phyloP scores from a whole-genome alignment of 2,329 filamentous ascomycete genomes.

The Cercospora citrullina region DNA sequence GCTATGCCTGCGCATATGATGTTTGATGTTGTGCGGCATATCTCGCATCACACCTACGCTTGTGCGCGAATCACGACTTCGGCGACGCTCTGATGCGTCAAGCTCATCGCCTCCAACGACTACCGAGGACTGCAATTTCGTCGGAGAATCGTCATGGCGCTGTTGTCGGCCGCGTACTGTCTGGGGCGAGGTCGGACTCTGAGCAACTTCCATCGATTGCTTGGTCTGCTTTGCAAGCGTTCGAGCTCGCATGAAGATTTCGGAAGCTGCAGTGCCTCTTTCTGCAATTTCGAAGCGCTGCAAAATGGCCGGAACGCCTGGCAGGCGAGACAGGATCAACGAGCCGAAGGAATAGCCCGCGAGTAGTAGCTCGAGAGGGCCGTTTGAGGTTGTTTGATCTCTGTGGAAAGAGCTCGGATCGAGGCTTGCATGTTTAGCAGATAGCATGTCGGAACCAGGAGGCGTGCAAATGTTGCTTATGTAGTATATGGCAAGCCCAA shows the following conservation, averaged over 20 bases:
- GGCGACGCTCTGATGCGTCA: conserved; percentile 40
- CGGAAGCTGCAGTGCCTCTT: conserved; percentile 60
- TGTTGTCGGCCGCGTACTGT: not conserved
- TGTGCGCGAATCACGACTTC: conserved; percentile 45
- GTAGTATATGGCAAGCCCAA: conserved; percentile 78
- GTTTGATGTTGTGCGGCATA: conserved; percentile 38
- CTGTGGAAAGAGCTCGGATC: not conserved
- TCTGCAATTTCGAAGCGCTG: conserved; percentile 57
- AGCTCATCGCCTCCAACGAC: conserved; percentile 52
- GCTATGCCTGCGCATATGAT: conserved; percentile 31
- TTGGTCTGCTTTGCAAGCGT: conserved; percentile 67
- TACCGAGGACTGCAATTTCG: conserved; percentile 6
- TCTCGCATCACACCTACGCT: conserved; percentile 43
- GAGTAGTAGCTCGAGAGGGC: conserved; percentile 53
- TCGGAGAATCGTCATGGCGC: not conserved
- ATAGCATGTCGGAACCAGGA: conserved; percentile 9
- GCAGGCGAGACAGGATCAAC: conserved; percentile 73
- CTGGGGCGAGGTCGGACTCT: not conserved
- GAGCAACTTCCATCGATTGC: conserved; percentile 30
- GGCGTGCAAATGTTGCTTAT: conserved; percentile 54
- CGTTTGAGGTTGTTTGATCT: not conserved
- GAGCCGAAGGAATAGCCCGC: conserved; percentile 91
- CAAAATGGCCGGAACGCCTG: conserved; percentile 58
- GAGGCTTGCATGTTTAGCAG: not conserved
- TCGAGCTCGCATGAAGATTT: conserved; percentile 69